Evolutionary conservation across 2,329 filamentous ascomycete genomes (phyloP).

Genomic region (Nemania sp.): DNA sequence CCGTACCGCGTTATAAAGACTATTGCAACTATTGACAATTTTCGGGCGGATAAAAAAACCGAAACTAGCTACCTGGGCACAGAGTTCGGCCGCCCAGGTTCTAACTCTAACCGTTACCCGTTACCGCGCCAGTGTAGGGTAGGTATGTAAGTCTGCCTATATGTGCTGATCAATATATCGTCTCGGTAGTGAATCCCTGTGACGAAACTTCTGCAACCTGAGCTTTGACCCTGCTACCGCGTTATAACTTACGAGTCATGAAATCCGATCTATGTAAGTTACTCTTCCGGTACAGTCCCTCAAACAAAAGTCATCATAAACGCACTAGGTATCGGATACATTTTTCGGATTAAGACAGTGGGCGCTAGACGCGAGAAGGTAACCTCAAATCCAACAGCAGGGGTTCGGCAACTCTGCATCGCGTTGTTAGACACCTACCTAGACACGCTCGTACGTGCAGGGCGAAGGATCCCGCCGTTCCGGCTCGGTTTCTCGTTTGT

Average conservation of each 20-base stretch:
- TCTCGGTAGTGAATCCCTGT: conserved; percentile 23
- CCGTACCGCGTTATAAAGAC: neutral
- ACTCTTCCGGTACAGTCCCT: conserved; percentile 12
- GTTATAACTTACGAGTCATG: conserved; percentile 24
- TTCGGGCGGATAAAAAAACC: neutral
- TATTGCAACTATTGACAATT: neutral
- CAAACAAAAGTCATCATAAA: conserved; percentile 5
- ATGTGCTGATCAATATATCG: conserved; percentile 21
- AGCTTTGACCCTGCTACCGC: conserved; percentile 22
- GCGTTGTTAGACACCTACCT: conserved; percentile 39
- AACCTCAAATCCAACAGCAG: conserved; percentile 48
- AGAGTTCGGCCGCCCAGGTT: conserved; percentile 3
- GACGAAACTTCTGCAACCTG: conserved; percentile 24
- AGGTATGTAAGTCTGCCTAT: conserved; percentile 16
- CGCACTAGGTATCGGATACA: conserved; percentile 30
- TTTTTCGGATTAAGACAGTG: conserved; percentile 33
- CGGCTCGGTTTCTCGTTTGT: conserved; percentile 23
- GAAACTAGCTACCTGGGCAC: neutral
- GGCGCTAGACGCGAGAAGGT: conserved; percentile 45
- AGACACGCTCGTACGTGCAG: conserved; percentile 29
- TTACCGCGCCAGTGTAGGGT: conserved; percentile 3
- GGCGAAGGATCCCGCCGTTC: conserved; percentile 37
- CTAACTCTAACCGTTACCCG: neutral
- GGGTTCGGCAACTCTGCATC: conserved; percentile 40
- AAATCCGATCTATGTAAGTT: conserved; percentile 11